Conservation (phyloP, 2,329 filamentous ascomycete species). For the Pestalotiopsis sp. region DNA sequence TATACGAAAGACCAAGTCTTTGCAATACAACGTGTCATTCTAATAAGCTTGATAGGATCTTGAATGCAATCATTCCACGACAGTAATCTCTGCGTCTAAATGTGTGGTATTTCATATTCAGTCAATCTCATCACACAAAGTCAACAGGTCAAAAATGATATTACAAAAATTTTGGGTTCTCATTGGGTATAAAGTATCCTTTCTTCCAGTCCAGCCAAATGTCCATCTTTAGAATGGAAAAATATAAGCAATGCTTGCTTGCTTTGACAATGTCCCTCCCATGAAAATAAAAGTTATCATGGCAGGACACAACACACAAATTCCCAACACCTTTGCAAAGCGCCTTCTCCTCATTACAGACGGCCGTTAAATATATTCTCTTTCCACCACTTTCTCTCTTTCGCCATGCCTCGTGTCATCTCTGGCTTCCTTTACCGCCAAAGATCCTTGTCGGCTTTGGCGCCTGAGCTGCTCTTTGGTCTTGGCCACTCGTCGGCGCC, state of each 20-base stretch:
- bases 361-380: not conserved
- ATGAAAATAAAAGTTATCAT: not conserved
- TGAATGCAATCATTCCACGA: no score
- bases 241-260: not conserved
- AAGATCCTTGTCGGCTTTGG: constrained; percentile 43
- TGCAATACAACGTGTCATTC: no score
- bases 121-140: not conserved
- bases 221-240: not conserved
- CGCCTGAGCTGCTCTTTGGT: constrained; percentile 46
- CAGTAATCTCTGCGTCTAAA: no score
- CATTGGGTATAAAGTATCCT: not conserved
- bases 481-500: constrained; percentile 45
- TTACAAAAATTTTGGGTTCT: not conserved
- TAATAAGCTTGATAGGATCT: no score
- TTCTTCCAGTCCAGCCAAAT: not conserved
- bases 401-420: not conserved
- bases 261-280: not conserved
- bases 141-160: not conserved
- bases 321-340: not conserved
- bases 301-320: not conserved
- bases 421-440: constrained; percentile 35
- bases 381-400: not conserved
- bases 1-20: no score
- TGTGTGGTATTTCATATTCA: no score
- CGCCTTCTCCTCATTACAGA: not conserved